Conservation (phyloP, 2,329 filamentous ascomycete species). For the Epicoccum nigrum region DNA sequence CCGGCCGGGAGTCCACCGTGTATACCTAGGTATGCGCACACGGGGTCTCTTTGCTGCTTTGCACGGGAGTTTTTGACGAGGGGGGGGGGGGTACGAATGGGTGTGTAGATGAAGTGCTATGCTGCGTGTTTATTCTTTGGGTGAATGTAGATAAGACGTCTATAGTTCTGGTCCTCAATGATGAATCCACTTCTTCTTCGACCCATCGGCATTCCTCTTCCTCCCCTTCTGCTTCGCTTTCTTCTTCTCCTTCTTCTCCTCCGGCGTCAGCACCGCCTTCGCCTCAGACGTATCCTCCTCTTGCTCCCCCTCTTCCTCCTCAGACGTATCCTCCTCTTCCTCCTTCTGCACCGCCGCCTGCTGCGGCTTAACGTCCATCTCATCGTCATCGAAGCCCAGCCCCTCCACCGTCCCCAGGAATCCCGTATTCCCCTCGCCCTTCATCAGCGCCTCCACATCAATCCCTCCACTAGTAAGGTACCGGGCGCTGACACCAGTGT, state of each 20-base stretch:
- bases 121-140: too few species aligned
- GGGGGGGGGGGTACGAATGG: too few species aligned
- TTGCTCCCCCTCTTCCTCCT: constrained; percentile 23
- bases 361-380: constrained; percentile 16
- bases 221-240: constrained; percentile 10
- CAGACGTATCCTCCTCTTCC: constrained; percentile 16
- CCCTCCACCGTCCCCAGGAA: constrained; percentile 66
- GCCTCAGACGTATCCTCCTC: constrained; percentile 15
- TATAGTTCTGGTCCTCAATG: too few species aligned
- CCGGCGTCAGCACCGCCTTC: not conserved
- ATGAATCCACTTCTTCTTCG: constrained; percentile 19
- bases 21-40: too few species aligned
- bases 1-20: too few species aligned
- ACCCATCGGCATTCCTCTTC: constrained; percentile 11
- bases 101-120: too few species aligned
- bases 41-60: too few species aligned
- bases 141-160: too few species aligned
- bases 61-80: too few species aligned
- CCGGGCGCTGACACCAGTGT: constrained; percentile 83
- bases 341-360: constrained; percentile 25
- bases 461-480: constrained; percentile 85
- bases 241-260: not conserved
- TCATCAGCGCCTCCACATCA: constrained; percentile 76
- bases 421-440: constrained; percentile 63
- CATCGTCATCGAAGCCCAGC: constrained; percentile 48